These are phyloP conservation scores for Elaeis oleifera DNA, from an alignment of 202 grass and related monocot genomes.

Conservation along the genomic window DNA sequence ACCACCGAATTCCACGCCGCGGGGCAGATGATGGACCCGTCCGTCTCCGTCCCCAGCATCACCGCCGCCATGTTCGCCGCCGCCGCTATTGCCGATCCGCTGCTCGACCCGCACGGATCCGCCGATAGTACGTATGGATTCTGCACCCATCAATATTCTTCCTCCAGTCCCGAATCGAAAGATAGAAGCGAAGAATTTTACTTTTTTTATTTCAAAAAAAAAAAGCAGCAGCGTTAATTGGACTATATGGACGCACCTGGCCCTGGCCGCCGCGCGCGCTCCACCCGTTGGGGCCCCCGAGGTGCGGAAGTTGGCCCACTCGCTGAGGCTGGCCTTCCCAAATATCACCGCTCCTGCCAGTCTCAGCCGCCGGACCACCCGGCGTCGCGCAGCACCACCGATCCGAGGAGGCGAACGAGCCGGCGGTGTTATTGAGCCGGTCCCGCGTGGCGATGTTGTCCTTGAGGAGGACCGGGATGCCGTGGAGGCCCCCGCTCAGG, in stretches of 20 bases:
- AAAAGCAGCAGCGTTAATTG: too few species aligned
- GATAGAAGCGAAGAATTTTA: neutral
- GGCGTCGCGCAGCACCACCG: slow-evolving; percentile 35
- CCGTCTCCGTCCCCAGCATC: slow-evolving; percentile 56
- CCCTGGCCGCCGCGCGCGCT: slow-evolving; percentile 45
- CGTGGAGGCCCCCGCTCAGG: slow-evolving; percentile 23
- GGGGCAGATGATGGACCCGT: slow-evolving; percentile 59
- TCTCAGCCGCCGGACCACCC: slow-evolving; percentile 41
- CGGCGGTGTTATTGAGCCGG: slow-evolving; percentile 56
- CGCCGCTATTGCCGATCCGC: slow-evolving; percentile 35
- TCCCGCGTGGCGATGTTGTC: slow-evolving; percentile 53
- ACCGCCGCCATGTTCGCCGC: slow-evolving; percentile 67
- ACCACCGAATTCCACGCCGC: slow-evolving; percentile 41
- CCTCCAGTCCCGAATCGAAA: too few species aligned
- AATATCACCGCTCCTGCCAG: slow-evolving; percentile 41
- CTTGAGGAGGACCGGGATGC: slow-evolving; percentile 58
- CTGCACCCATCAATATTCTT: slow-evolving; percentile 10
- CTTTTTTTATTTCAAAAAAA: neutral
- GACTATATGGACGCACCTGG: neutral
- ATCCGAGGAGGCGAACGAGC: slow-evolving; percentile 56
- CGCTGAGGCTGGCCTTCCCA: slow-evolving; percentile 45
- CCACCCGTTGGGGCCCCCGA: slow-evolving; percentile 30
- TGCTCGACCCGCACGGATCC: slow-evolving; percentile 41
- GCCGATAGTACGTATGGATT: slow-evolving; percentile 41
- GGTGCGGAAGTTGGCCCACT: slow-evolving; percentile 43